Evolutionary conservation across 1,284 basidiomycete genomes (phyloP).

Genomic region (Heterobasidion irregulare): DNA sequence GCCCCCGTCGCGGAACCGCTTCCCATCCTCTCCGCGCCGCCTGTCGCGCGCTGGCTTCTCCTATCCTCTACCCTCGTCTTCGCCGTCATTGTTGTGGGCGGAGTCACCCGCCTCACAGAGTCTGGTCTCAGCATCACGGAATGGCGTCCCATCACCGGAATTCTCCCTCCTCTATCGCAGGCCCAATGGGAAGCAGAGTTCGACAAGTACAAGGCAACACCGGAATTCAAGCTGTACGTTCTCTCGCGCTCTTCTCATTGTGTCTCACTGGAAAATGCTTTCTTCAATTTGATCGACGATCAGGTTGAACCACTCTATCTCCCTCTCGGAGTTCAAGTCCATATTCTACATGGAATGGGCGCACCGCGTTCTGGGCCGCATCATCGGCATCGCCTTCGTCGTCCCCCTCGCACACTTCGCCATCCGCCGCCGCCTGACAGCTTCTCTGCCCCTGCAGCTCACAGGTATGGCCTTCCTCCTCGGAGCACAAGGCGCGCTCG

Average conservation of each 20-base stretch:
- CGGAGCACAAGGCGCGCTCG: constrained; percentile 85
- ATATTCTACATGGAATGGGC: constrained; percentile 99
- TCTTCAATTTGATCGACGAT: neutral
- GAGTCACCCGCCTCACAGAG: constrained; percentile 94
- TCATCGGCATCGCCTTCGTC: constrained; percentile 81
- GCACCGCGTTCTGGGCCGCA: constrained; percentile 88
- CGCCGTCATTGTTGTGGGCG: constrained; percentile 91
- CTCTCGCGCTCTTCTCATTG: neutral
- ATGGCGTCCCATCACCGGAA: constrained; percentile 92
- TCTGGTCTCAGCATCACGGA: constrained; percentile 97
- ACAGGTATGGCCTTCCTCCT: constrained; percentile 72
- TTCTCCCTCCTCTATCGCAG: constrained; percentile 74
- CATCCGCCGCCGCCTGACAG: constrained; percentile 58
- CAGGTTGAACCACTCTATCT: constrained; percentile 86
- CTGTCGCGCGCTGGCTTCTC: constrained; percentile 80
- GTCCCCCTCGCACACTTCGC: constrained; percentile 77
- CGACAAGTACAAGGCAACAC: constrained; percentile 91
- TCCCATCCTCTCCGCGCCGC: constrained; percentile 61
- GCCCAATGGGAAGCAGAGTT: constrained; percentile 88
- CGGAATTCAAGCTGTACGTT: constrained; percentile 92
- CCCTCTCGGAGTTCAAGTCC: constrained; percentile 86
- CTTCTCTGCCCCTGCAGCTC: constrained; percentile 55
- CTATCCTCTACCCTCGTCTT: constrained; percentile 81
- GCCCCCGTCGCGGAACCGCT: constrained; percentile 24
- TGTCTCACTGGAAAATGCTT: neutral